Base-by-base conservation (phyloP, 2,329 filamentous ascomycete genomes). In the Immersiporthe knoxdaviesiana region DNA sequence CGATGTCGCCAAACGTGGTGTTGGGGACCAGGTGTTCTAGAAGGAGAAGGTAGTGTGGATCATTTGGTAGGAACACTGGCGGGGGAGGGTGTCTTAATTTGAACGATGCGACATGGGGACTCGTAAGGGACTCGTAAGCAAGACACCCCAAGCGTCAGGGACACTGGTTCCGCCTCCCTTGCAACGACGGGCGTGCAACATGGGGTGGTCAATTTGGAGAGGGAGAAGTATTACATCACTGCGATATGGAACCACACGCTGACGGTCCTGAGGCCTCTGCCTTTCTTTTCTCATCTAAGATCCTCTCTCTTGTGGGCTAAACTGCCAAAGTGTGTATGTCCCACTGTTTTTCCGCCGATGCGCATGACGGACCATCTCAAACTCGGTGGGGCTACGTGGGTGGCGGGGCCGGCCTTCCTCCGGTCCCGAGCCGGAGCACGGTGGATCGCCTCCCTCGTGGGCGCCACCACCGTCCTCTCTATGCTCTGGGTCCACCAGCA, bases 351-450 rank as follows among this genome's bases (percentile, higher is more conserved):
- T 35, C 35, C 35, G 4, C 35, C 35, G 52, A 56, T 56, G 52
- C 27, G 24, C 24, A 30, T 30, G 8, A 56, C 52, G 52, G 52
- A 56, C 52, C 52, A 32, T 32, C 52, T 56, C 27, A 56, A 30
- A 30, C 24, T 56, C 24, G 52, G 52, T 27, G 8, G 37, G 21
- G 37, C 35, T 41, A 37, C 37, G 10, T 44, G 59, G 37, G 39
- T 16, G n/a, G 16, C 39, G 37, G 37, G 52, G 39, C 54, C 50
- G 52, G 52, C 54, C 21, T 37, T 60, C 24, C 35, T 66, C 64
- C 64, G 41, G 37, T 66, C 64, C 64, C 64, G 64, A 6, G 64
- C 64, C 39, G 64, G 37, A 27, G 39, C 64, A n/a, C 52, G 64
- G 18, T 59, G 52, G 52, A n/a, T 60, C 52, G 52, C 39, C 21